Conservation (phyloP, 2,329 filamentous ascomycete species). For the Pseudogymnoascus sp. region DNA sequence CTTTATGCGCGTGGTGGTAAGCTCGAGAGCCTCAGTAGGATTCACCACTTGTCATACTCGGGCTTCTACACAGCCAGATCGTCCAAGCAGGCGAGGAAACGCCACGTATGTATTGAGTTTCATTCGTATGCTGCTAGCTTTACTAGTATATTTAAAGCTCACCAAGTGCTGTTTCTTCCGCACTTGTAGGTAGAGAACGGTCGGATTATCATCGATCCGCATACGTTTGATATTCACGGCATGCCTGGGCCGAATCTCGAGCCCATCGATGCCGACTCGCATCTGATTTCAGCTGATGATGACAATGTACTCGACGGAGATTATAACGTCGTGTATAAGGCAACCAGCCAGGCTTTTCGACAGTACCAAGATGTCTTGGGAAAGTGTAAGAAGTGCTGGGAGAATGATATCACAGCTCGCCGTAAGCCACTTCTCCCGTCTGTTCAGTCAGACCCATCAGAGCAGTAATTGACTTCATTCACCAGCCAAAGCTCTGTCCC, state of each 20-base stretch:
- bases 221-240: constrained; percentile 15
- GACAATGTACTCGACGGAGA: not conserved
- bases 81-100: constrained; percentile 14
- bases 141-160: constrained; percentile 7
- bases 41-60: constrained; percentile 17
- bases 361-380: constrained; percentile 13
- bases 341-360: constrained; percentile 12
- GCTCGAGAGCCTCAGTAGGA: constrained; percentile 15
- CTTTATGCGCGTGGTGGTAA: constrained; percentile 11
- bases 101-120: constrained; percentile 13
- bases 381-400: constrained; percentile 1
- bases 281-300: not conserved
- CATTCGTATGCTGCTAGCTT: not conserved
- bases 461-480: not conserved
- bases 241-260: constrained; percentile 14
- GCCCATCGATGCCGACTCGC: not conserved
- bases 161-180: not conserved
- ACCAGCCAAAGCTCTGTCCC: constrained; percentile 7
- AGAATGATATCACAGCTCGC: not conserved
- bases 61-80: constrained; percentile 17
- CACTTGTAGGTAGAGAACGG: constrained; percentile 15
- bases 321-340: constrained; percentile 14
- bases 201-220: constrained; percentile 18
- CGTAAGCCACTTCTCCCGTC: constrained; percentile 10
- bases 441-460: no score